Base-by-base conservation (phyloP, 2,329 filamentous ascomycete species). In the Arthrobotrys megalospora region DNA sequence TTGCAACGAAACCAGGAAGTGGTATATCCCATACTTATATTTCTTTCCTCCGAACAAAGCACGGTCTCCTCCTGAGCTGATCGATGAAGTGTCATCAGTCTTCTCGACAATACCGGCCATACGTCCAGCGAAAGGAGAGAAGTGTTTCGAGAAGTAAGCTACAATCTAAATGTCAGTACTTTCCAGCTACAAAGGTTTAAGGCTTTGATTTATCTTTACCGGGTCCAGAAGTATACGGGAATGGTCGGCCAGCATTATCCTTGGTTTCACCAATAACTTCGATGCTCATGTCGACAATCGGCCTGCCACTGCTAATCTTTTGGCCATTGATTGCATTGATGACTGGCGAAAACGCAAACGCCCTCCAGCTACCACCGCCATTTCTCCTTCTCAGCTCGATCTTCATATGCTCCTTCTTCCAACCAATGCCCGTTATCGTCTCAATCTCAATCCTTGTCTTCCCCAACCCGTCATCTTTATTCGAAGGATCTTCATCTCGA, bases 101-200 rank as follows among this genome's bases (percentile, higher is more conserved):
- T 78, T 78, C 45, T 78, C 75, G 12, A 78, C 62, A 5, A 78
- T 72, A 8, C 75, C 75, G 10, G 75, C 67, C 11, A 78, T 78
- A 3, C 75, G 67, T 16, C 75, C 75, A 19, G 75, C 75, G 19
- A 78, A 68, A 7, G 75, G 75, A 19, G 75, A 78, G 47, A 78
- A 78, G 24, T 78, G 75, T 50, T 78, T 78, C 11, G 75, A 78
- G 24, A 78, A 78, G 43, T 78, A 78, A n/a, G 75, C 75, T 72
- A 12, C 7, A 21, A 16, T n/a, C 1, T 12, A 1, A 6, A 50
- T 16, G n/a, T 62, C 14, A 62, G 38, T n/a, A 48, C 3, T 3
- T 16, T 28, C 8, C 19, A 5, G 5, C 4, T 24, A 12, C 45
- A 36, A 36, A 14, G 11, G 6, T 52, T 48, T 50, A 19, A 1